A percentile compares a stretch with the other conserved stretches of the same genome.
Conservation (phyloP, 495 filamentous ascomycete species). For the Hypoxylon cercidicola region DNA sequence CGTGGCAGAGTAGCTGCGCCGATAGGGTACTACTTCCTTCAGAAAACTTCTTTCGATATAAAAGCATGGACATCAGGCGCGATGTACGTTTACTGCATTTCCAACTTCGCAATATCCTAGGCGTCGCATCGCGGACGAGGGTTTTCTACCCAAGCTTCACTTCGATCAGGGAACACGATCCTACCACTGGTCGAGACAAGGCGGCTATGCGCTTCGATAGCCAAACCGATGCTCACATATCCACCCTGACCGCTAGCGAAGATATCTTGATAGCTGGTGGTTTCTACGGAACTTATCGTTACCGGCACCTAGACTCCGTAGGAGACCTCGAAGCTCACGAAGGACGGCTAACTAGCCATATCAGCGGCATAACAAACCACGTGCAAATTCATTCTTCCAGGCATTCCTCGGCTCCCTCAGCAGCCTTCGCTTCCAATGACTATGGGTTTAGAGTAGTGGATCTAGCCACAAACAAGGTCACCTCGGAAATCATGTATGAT, state of each 20-base stretch:
- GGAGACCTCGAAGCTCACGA: conserved; percentile 58
- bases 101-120: conserved; percentile 87
- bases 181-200: conserved; percentile 56
- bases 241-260: conserved; percentile 74
- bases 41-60: conserved; percentile 74
- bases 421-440: conserved; percentile 89
- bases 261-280: conserved; percentile 81
- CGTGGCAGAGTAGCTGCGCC: conserved; percentile 50
- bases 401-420: conserved; percentile 67
- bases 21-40: conserved; percentile 52
- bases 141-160: conserved; percentile 77
- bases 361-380: conserved; percentile 88
- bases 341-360: conserved; percentile 72
- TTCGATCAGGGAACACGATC: conserved; percentile 66
- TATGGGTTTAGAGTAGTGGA: conserved; percentile 78
- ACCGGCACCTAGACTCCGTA: conserved; percentile 65
- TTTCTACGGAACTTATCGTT: conserved; percentile 82
- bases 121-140: conserved; percentile 75
- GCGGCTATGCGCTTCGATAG: conserved; percentile 71
- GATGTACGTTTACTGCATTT: conserved; percentile 80
- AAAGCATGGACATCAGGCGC: conserved; percentile 72
- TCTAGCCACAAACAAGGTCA: conserved; percentile 72
- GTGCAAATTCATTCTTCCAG: conserved; percentile 75
- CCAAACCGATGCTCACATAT: conserved; percentile 65
- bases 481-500: conserved; percentile 66